Base-by-base conservation (phyloP, 1,284 basidiomycete species). In the Leccinum variabile region DNA sequence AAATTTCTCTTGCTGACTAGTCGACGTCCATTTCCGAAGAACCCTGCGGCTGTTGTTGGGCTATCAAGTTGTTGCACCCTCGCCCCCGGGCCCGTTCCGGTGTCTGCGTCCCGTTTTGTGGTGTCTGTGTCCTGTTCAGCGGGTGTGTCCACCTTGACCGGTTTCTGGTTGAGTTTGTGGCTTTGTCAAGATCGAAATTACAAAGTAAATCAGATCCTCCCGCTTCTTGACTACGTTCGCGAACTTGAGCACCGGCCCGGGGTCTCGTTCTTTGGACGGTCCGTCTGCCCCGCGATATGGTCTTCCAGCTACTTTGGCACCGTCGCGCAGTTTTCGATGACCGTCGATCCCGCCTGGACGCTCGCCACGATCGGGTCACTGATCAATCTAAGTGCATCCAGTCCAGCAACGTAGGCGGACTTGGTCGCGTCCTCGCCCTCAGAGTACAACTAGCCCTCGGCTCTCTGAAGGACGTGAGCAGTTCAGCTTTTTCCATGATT, bases 401-500 rank as follows among this genome's bases (percentile, higher is more conserved):
- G 85, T 59, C 89, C 87, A 39, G 81, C 68, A 65, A 94, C 89
- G 78, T 97, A 97, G 28, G 88, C 90, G 1, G 94, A 96, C 80
- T 97, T 98, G 73, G 85, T 86, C 52, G 95, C 92, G 65, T 97
- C 94, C 79, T 97, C 95, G 69, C 95, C 95, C 75, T 97, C 95
- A 46, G 86, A 85, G 86, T 97, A 97, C 54, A 98, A 83, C 95
- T 95, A 98, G 76, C 96, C 92, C 77, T 97, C 95, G 9, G 93
- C 88, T 68, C 89, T 87, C 66, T 83, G 80, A 50, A 95, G 83
- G 85, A 83, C 32, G 72, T 77, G 52, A 94, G 81, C 56, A 97
- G 85, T 65, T 85, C 84, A 66, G 85, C 77, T 81, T 95, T 28
- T 28, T 28, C 28, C 28, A 28, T 28, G 6, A 95, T 80, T 97